Evolutionary conservation across 768 basidiomycete species (phyloP), one percentile per base, ranked within the genome.

Genomic region (Rickenella mellea): DNA sequence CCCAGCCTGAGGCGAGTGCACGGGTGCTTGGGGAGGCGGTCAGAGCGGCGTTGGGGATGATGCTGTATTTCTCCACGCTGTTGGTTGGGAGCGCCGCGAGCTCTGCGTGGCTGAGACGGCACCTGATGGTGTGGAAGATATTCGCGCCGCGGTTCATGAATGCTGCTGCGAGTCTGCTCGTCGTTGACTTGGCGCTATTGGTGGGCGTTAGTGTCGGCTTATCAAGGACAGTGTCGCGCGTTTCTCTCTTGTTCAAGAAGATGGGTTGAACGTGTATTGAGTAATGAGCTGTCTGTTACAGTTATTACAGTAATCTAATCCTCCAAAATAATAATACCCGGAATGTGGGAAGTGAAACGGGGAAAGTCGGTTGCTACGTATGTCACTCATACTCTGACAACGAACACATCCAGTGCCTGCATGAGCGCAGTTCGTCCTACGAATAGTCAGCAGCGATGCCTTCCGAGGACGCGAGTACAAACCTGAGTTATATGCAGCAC

Each of bases 71-170:
- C 56, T 60, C 71, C 5, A 52, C 65, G 4, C 54, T 92, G 19
- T 59, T 89, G 1, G 53, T 92, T 4, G 81, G 84, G 4, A 74
- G 78, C 12, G 81, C 88, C 3, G 59, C 76, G 5, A 78, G 78
- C 43, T 80, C 88, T 0, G 84, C 89, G 6, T 73, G 79, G 51
- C 61, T 93, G 40, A 62, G 91, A 48, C 59, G 91, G 33, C 92
- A 97, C 57, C 59, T 96, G 49, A 96, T 96, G 92, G 92, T 97
- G 19, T 99, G 96, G 96, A 97, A 98, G 64, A 82, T 98, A 3
- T 99, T 97, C 54, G 94, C 93, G 27, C 96, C 96, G 48, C 65
- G 94, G 48, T 96, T 93, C 57, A 93, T 97, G 82, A 56, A 75
- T 12, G 85, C 74, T 0, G 88, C 75, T 0, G 53, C 77, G 3